Percentiles rank a stretch among this genome's conserved stretches.
These are phyloP conservation scores for Hygrophila difformis DNA, from an alignment of 257 asterid species.

Conservation along the genomic window DNA sequence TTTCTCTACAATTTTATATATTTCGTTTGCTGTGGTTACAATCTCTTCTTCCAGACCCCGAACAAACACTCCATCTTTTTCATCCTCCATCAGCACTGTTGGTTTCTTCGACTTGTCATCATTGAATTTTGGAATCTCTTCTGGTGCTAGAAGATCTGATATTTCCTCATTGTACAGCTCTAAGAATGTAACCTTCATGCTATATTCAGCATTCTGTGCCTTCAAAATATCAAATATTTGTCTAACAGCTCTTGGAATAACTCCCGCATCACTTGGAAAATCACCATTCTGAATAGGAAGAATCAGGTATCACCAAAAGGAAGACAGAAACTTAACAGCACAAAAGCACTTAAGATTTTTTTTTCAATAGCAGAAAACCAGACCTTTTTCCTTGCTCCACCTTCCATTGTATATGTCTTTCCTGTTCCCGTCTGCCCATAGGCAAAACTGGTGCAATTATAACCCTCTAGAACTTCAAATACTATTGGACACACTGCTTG, in stretches of 20 bases:
- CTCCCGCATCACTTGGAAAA: slow-evolving; percentile 95
- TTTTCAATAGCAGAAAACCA: slow-evolving; percentile 6
- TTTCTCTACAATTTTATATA: slow-evolving; percentile 79
- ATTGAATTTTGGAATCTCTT: slow-evolving; percentile 54
- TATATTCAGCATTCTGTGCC: slow-evolving; percentile 89
- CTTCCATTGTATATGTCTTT: slow-evolving; percentile 99
- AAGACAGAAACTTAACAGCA: background rate
- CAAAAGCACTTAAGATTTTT: slow-evolving; percentile 10
- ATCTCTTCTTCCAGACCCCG: slow-evolving; percentile 98
- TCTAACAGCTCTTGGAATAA: no score
- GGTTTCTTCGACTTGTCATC: slow-evolving; percentile 95
- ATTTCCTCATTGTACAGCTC: slow-evolving; percentile 96
- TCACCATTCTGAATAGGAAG: slow-evolving; percentile 73
- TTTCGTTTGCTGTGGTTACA: slow-evolving; percentile 87
- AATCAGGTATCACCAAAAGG: slow-evolving; percentile 18
- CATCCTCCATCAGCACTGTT: slow-evolving; percentile 96
- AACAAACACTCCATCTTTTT: slow-evolving; percentile 92
- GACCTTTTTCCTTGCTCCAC: slow-evolving; percentile 95
- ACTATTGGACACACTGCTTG: slow-evolving; percentile 81
- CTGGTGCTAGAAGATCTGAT: slow-evolving; percentile 88
- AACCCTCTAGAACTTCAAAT: slow-evolving; percentile 93
- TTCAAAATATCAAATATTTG: slow-evolving; percentile 88
- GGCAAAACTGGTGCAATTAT: slow-evolving; percentile 96
- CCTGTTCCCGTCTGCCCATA: no score
- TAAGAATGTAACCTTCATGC: slow-evolving; percentile 84